A percentile compares a stretch with the other conserved stretches of the same genome.
phyloP scores from a whole-genome alignment of 331 rosid genomes.

The Pyrus hybrid region DNA sequence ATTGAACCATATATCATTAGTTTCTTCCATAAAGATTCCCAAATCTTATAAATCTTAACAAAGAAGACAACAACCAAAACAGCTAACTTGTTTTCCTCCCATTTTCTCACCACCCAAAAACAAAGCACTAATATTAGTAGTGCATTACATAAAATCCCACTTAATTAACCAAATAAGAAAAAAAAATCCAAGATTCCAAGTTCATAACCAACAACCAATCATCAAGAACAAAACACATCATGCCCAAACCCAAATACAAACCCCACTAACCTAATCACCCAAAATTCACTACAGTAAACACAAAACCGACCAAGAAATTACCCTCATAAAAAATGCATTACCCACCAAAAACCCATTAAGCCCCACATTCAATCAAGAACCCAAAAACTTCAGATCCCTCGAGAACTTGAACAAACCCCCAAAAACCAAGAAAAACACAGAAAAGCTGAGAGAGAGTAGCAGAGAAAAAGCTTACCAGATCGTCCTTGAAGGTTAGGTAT shows the following conservation, averaged over 20 bases:
- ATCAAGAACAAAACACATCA: conserved; percentile 7
- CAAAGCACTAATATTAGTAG: background rate
- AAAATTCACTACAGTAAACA: conserved; percentile 14
- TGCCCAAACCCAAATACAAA: conserved; percentile 5
- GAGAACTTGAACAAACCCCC: background rate
- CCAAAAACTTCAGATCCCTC: conserved; percentile 25
- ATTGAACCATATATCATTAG: background rate
- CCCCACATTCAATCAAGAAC: conserved; percentile 12
- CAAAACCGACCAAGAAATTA: background rate
- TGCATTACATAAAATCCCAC: background rate
- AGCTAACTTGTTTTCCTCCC: background rate
- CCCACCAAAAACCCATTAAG: background rate
- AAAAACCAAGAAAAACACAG: background rate
- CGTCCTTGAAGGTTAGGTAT: conserved; percentile 14
- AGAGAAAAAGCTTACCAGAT: conserved; percentile 29
- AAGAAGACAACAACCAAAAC: background rate
- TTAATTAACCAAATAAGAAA: conserved; percentile 19
- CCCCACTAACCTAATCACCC: conserved; percentile 1
- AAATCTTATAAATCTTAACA: background rate
- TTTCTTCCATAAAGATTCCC: background rate
- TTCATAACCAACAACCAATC: background rate
- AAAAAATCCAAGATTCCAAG: conserved; percentile 1
- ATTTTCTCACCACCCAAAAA: conserved; percentile 7
- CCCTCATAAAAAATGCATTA: conserved; percentile 2
- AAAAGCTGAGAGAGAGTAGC: conserved; percentile 8